phyloP scores from a whole-genome alignment of 2,329 filamentous ascomycete species.

The Neodidymelliopsis sp. region DNA sequence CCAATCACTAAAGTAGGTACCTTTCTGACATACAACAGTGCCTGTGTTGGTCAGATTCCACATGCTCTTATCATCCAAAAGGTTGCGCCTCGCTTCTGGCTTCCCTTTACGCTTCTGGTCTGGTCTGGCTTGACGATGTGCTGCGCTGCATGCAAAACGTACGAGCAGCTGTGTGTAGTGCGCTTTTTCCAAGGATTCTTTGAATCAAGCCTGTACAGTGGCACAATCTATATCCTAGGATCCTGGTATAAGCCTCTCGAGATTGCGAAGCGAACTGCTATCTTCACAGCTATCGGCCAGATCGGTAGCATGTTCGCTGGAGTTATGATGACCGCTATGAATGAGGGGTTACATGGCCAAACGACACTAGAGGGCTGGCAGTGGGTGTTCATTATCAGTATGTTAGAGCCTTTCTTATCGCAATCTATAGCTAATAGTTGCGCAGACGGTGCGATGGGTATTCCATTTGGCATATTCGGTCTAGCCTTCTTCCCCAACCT shows the following conservation, averaged over 20 bases:
- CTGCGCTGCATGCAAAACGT: constrained; percentile 37
- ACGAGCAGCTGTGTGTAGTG: constrained; percentile 35
- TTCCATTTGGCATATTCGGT: constrained; percentile 40
- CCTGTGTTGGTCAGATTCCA: constrained; percentile 40
- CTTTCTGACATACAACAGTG: constrained; percentile 14
- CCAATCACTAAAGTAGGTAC: too few species aligned
- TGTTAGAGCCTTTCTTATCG: not conserved
- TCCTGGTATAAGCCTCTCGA: constrained; percentile 41
- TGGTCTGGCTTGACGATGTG: constrained; percentile 43
- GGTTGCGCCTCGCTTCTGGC: constrained; percentile 38
- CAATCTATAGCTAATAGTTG: constrained; percentile 5
- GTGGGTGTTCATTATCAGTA: constrained; percentile 42
- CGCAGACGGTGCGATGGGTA: constrained; percentile 39
- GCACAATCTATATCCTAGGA: constrained; percentile 41
- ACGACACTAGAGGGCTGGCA: constrained; percentile 37
- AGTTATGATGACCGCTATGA: constrained; percentile 45
- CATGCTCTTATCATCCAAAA: constrained; percentile 41
- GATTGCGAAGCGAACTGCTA: constrained; percentile 40
- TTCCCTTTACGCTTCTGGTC: constrained; percentile 37
- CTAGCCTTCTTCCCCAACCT: constrained; percentile 39
- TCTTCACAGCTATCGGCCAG: constrained; percentile 41
- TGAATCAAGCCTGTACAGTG: constrained; percentile 39
- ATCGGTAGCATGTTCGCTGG: constrained; percentile 44
- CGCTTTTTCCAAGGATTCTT: constrained; percentile 40
- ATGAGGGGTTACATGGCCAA: constrained; percentile 30